Conservation (phyloP, 352 stramenopile species). For the Globisporangium irregulare region DNA sequence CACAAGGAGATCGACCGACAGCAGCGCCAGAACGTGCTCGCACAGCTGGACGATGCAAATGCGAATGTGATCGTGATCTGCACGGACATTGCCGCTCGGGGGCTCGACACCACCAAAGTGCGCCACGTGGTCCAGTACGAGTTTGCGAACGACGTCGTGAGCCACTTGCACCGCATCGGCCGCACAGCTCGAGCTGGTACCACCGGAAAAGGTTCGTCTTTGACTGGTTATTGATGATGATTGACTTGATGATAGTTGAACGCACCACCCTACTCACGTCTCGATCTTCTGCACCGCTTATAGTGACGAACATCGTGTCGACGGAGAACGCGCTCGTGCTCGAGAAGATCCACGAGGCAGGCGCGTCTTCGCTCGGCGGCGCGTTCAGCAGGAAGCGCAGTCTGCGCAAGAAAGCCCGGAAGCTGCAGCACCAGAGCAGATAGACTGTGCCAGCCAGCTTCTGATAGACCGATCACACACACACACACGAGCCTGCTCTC, state of each 20-base stretch:
- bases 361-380: constrained; percentile 40
- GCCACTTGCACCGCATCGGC: constrained; percentile 76
- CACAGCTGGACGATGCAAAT: constrained; percentile 31
- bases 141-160: constrained; percentile 79
- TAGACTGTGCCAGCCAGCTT: background rate
- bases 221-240: background rate
- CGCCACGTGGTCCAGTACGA: constrained; percentile 78
- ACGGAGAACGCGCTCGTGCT: constrained; percentile 58
- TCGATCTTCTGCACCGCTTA: constrained; percentile 3
- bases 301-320: constrained; percentile 71
- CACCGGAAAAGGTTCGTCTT: constrained; percentile 38
- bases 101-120: constrained; percentile 70
- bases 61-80: constrained; percentile 52
- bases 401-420: constrained; percentile 81
- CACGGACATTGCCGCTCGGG: constrained; percentile 75
- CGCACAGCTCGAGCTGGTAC: constrained; percentile 61
- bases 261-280: background rate
- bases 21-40: constrained; percentile 46
- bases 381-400: constrained; percentile 83
- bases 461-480: background rate
- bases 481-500: background rate
- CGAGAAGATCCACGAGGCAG: constrained; percentile 60
- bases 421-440: constrained; percentile 23
- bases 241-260: background rate
- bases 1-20: constrained; percentile 64